A percentile compares a stretch with the other conserved stretches of the same genome.
These are phyloP conservation scores for Stereum hirsutum DNA, from an alignment of 1,284 basidiomycete genomes.

Conservation along the genomic window DNA sequence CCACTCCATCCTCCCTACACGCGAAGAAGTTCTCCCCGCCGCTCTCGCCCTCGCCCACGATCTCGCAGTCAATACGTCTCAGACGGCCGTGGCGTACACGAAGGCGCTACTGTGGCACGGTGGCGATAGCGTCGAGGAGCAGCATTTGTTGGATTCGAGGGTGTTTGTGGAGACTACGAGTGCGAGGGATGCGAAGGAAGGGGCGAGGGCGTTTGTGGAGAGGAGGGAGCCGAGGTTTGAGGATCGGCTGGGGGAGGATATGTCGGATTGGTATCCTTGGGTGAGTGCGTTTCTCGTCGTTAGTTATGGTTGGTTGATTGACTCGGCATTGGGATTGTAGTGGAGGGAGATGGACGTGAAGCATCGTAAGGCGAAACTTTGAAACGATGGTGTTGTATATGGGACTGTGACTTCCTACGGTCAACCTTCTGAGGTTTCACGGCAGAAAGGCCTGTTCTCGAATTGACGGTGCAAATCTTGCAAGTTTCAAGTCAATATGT, in stretches of 20 bases:
- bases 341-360: conserved; percentile 29
- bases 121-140: conserved; percentile 39
- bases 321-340: conserved; percentile 15
- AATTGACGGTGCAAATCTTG: too few relatives aligned
- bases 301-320: background rate
- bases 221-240: conserved; percentile 32
- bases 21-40: conserved; percentile 41
- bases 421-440: too few relatives aligned
- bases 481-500: too few relatives aligned
- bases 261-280: conserved; percentile 39
- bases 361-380: conserved; percentile 29
- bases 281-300: conserved; percentile 21
- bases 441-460: too few relatives aligned
- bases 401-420: too few relatives aligned
- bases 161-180: conserved; percentile 30
- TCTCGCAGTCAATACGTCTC: conserved; percentile 40
- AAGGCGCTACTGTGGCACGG: conserved; percentile 43
- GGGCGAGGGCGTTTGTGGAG: conserved; percentile 39
- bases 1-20: conserved; percentile 33
- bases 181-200: conserved; percentile 36
- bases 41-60: conserved; percentile 43
- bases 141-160: conserved; percentile 43
- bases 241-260: conserved; percentile 30
- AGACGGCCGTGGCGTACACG: conserved; percentile 37
- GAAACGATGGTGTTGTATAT: too few relatives aligned